Base-by-base conservation (phyloP, 1,284 basidiomycete species). In the Austropuccinia psidii region DNA sequence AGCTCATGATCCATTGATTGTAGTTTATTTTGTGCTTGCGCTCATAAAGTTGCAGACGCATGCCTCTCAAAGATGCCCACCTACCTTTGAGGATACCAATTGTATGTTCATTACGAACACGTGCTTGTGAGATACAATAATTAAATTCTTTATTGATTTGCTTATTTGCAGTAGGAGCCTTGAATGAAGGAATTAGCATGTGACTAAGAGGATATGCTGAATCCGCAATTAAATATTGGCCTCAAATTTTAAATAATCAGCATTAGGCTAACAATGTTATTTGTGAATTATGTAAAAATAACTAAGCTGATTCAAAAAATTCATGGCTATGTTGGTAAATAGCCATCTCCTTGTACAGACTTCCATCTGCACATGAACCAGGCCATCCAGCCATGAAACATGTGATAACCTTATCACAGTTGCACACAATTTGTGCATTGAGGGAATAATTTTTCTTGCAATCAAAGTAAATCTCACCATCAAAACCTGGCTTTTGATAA, bases 361-460 rank as follows among this genome's bases (percentile, higher is more conserved):
- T 45, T 11, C 9, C 60, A 15, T 19, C 21, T 29, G 37, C 33
- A 49, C 54, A 69, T 21, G 55, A 69, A 11, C 54, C 54, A 8
- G 66, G 66, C 66, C 66, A 68, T 7, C 66, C 52, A 17, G 66
- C 37, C 31, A 54, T 15, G 27, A 68, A 43, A 29, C 31, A n/a
- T 24, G 52, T 68, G 37, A 68, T 57, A 29, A 9, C n/a, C 37
- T 54, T 43, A 41, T 68, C 65, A 41, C 65, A 68, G n/a, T 68
- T 52, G 43, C 52, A 68, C 27, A 57, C 17, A 24, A 55, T 41
- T 31, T 68, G 50, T 29, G n/a, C 33, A n/a, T 58, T 68, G 47
- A 67, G 21, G 50, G 65, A 55, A 21, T 67, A 67, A 4, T 19
- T 11, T n/a, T 67, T 27, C 29, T 67, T 67, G 11, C 24, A 19